Percentiles rank a stretch among this genome's conserved stretches.
These are phyloP conservation scores for Hyphopichia buzzinii DNA, from an alignment of 1,139 yeast genomes.

Conservation along the genomic window DNA sequence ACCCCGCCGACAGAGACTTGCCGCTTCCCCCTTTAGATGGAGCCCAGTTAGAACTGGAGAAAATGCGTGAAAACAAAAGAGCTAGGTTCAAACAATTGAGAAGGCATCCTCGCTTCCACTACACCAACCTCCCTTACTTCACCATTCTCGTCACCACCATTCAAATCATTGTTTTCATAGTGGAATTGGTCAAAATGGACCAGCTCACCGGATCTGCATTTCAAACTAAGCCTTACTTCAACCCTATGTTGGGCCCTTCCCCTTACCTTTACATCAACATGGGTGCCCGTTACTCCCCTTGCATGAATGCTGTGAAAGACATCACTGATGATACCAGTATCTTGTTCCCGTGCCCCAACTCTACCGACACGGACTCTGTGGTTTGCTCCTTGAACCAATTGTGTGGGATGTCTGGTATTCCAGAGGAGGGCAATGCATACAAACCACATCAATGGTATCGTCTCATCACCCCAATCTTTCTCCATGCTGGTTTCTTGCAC, in stretches of 20 bases:
- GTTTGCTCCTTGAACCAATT: constrained; percentile 57
- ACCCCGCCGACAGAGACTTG: constrained; percentile 8
- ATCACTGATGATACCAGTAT: constrained; percentile 50
- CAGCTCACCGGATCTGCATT: constrained; percentile 63
- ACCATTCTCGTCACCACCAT: constrained; percentile 47
- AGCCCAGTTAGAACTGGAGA: constrained; percentile 14
- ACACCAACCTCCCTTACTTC: constrained; percentile 46
- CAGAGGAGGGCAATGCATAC: constrained; percentile 24
- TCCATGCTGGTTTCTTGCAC: constrained; percentile 75
- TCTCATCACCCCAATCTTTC: constrained; percentile 65
- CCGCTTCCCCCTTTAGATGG: constrained; percentile 16
- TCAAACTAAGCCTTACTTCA: constrained; percentile 69
- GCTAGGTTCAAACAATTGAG: constrained; percentile 25
- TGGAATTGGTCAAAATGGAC: constrained; percentile 62
- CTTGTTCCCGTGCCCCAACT: constrained; percentile 68
- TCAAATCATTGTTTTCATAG: constrained; percentile 63
- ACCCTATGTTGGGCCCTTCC: constrained; percentile 84
- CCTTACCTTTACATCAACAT: constrained; percentile 61
- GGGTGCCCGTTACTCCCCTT: constrained; percentile 74
- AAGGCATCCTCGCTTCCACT: constrained; percentile 40
- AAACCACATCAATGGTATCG: constrained; percentile 71
- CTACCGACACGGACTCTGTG: constrained; percentile 53
- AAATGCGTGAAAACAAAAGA: constrained; percentile 22
- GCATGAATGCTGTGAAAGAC: constrained; percentile 57
- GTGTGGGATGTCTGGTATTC: constrained; percentile 60